Base-by-base conservation (phyloP, 768 basidiomycete species). In the Xerocomus potaroensis region DNA sequence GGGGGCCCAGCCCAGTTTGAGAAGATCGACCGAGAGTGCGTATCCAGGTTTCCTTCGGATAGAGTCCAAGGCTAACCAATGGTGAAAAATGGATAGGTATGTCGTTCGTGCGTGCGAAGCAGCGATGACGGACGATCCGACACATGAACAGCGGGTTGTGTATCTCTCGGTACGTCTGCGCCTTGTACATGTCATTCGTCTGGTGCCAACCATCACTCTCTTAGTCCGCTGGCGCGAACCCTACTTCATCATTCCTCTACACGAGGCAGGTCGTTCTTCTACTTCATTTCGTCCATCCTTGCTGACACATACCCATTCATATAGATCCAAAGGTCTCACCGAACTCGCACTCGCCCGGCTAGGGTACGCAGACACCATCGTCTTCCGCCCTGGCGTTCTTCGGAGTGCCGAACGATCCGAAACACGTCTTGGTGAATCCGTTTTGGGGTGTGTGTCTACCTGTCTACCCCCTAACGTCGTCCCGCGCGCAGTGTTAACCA, bases 21-120 rank as follows among this genome's bases (percentile, higher is more conserved):
- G 59, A 85, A 79, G 69, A 87, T 91, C 47, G 89, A 90, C 56
- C 70, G 83, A 63, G 81, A 86, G 81, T 88, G 53, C 49, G 78
- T 69, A 29, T 16, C 4, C 1, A 2, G 11, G 3, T 30, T 23
- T 9, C 9, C 0, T 6, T 27, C 10, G 21, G 1, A 27, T 22
- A 21, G n/a, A 15, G 16, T 7, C 12, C 4, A n/a, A 23, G 11
- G 21, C 41, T 48, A 21, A 48, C 21, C 16, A 3, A 8, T 23
- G 16, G 6, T 15, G 12, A 10, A 0, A 18, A 11, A 15, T 24
- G 1, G 22, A 4, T 35, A 84, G 86, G 61, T 87, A 87, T 57
- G 86, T 89, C n/a, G 62, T 89, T 38, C 79, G 80, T 42, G 82
- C 84, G 8, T 88, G 86, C 10, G 71, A 75, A 41, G 83, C 76